A percentile compares a stretch with the other conserved stretches of the same genome.
Conservation (phyloP, 148 eudicot genomes). For the Rhododendron williamsianum region DNA sequence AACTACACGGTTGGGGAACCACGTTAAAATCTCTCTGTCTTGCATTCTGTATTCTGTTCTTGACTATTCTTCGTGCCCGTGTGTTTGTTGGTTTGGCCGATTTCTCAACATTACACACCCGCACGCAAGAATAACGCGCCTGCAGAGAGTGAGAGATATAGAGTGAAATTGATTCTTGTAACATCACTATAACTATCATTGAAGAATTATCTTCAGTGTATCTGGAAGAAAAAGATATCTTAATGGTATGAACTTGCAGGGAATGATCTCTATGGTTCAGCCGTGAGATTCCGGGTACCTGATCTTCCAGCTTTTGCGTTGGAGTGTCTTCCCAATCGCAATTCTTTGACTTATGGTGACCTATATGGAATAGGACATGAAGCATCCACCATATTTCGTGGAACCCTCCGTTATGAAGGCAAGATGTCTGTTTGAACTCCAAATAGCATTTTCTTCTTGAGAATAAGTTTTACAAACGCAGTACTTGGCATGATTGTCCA, state of each 20-base stretch:
- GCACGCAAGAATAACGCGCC: neutral
- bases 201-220: neutral
- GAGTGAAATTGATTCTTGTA: neutral
- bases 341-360: slow-evolving; percentile 83
- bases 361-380: slow-evolving; percentile 70
- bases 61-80: neutral
- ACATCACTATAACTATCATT: neutral
- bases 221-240: neutral
- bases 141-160: neutral
- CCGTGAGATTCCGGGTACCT: slow-evolving; percentile 61
- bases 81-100: neutral
- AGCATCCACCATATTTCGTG: slow-evolving; percentile 88
- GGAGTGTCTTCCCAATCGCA: slow-evolving; percentile 94
- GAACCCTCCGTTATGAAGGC: slow-evolving; percentile 96
- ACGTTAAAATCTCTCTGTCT: neutral
- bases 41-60: neutral
- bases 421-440: slow-evolving; percentile 16
- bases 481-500: neutral
- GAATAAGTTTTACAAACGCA: neutral
- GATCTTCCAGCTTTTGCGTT: slow-evolving; percentile 91
- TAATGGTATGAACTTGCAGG: slow-evolving; percentile 46
- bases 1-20: neutral
- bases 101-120: neutral
- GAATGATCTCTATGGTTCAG: slow-evolving; percentile 78
- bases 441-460: neutral